Conservation (phyloP, 192 early-diverging fungal genomes). For the Phlyctochytrium planicorne region DNA sequence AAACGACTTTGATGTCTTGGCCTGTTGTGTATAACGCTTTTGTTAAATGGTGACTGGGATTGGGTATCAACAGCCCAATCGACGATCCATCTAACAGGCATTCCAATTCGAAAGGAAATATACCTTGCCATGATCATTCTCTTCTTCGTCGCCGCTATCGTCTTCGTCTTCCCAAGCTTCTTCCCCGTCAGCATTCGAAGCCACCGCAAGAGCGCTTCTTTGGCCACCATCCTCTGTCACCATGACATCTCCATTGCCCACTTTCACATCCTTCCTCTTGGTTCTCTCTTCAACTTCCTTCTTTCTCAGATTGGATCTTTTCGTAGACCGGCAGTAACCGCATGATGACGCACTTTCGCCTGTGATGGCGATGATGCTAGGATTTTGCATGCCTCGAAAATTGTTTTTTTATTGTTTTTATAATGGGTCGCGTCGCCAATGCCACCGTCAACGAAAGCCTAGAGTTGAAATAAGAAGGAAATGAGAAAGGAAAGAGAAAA, state of each 20-base stretch:
- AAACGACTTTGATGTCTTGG: conserved; percentile 53
- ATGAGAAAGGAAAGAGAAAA: no score
- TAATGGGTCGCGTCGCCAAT: no score
- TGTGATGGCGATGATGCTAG: not conserved
- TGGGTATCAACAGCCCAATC: not conserved
- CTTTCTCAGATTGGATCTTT: not conserved
- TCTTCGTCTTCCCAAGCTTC: not conserved
- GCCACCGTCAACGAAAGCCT: no score
- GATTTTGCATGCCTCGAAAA: no score
- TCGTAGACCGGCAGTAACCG: not conserved
- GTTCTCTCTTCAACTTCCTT: not conserved
- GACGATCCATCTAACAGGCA: no score
- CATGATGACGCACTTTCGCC: not conserved
- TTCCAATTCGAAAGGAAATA: no score
- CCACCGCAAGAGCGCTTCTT: no score
- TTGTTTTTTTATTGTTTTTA: no score
- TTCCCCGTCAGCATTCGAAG: not conserved
- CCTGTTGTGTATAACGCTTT: not conserved
- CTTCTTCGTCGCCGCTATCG: not conserved
- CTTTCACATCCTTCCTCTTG: no score
- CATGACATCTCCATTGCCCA: no score
- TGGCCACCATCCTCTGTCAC: no score
- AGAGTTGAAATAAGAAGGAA: no score
- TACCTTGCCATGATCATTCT: not conserved
- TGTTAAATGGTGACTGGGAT: not conserved